A percentile compares a stretch with the other conserved stretches of the same genome.
Conservation (phyloP, 495 filamentous ascomycete species). For the Daldinia loculata region DNA sequence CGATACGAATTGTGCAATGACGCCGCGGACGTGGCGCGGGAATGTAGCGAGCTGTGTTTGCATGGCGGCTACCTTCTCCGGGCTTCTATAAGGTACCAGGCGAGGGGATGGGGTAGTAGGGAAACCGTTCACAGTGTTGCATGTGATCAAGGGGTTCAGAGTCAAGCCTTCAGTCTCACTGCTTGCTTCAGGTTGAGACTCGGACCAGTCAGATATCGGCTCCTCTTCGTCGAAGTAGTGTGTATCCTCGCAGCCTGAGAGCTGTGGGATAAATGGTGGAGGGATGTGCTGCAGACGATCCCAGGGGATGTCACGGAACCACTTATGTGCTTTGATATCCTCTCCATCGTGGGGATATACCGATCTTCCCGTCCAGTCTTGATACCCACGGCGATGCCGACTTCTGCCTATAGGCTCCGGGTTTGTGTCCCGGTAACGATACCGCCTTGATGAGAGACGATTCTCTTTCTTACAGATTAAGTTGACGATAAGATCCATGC, state of each 20-base stretch:
- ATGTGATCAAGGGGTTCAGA: constrained; percentile 28
- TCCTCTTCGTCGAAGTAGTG: constrained; percentile 89
- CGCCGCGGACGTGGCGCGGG: constrained; percentile 49
- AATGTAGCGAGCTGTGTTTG: constrained; percentile 49
- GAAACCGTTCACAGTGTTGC: constrained; percentile 20
- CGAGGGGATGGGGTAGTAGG: background rate
- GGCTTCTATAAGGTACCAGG: constrained; percentile 16
- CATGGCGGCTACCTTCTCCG: constrained; percentile 40
- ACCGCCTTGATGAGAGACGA: constrained; percentile 77
- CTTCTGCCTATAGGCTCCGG: constrained; percentile 26
- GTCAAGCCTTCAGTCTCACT: constrained; percentile 31
- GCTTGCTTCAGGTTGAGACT: constrained; percentile 44
- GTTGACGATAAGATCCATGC: constrained; percentile 76
- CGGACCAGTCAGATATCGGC: constrained; percentile 65
- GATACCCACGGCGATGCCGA: constrained; percentile 30
- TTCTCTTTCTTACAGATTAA: constrained; percentile 80
- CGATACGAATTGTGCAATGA: constrained; percentile 52
- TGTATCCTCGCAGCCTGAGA: constrained; percentile 78
- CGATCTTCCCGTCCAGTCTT: constrained; percentile 59
- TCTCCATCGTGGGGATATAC: constrained; percentile 82
- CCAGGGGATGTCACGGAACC: constrained; percentile 75
- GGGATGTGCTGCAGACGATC: constrained; percentile 68
- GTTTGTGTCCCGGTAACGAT: constrained; percentile 52
- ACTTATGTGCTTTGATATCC: constrained; percentile 80
- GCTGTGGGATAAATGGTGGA: constrained; percentile 80